Evolutionary conservation across 495 filamentous ascomycete species (phyloP).

Genomic region (Penicillium nucicola): DNA sequence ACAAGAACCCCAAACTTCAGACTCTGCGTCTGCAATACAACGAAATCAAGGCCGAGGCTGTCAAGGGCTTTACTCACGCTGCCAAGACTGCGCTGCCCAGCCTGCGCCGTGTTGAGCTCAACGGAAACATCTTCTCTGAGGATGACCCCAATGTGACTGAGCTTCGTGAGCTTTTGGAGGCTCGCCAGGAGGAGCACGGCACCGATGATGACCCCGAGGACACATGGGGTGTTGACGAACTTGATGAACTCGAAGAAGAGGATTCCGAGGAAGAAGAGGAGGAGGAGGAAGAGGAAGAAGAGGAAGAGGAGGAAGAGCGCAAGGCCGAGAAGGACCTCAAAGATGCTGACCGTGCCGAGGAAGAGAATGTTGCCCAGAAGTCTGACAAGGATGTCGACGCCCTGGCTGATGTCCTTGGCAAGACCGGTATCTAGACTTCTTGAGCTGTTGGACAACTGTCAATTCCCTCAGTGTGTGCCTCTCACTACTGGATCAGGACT

Average conservation of each 20-base stretch:
- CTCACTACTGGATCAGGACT: neutral
- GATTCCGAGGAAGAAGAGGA: conserved; percentile 65
- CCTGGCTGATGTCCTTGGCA: conserved; percentile 68
- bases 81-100: conserved; percentile 61
- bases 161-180: conserved; percentile 48
- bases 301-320: conserved; percentile 64
- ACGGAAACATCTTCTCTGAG: conserved; percentile 92
- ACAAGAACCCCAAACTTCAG: conserved; percentile 72
- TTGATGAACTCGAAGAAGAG: conserved; percentile 79
- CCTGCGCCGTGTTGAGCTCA: conserved; percentile 82
- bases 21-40: conserved; percentile 88
- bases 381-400: conserved; percentile 80
- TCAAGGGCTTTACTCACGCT: conserved; percentile 66
- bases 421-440: conserved; percentile 47
- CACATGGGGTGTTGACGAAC: conserved; percentile 79
- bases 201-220: conserved; percentile 51
- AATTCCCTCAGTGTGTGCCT: neutral
- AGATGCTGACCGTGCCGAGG: conserved; percentile 70
- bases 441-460: neutral
- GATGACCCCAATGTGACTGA: conserved; percentile 65
- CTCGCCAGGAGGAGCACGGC: conserved; percentile 56
- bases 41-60: conserved; percentile 74
- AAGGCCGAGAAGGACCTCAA: conserved; percentile 55
- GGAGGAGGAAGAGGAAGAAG: conserved; percentile 64
- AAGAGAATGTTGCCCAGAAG: conserved; percentile 66